Evolutionary conservation across 345 rosid genomes (phyloP), one percentile per base, ranked within the genome.

Genomic region (Pelargonium nanum): DNA sequence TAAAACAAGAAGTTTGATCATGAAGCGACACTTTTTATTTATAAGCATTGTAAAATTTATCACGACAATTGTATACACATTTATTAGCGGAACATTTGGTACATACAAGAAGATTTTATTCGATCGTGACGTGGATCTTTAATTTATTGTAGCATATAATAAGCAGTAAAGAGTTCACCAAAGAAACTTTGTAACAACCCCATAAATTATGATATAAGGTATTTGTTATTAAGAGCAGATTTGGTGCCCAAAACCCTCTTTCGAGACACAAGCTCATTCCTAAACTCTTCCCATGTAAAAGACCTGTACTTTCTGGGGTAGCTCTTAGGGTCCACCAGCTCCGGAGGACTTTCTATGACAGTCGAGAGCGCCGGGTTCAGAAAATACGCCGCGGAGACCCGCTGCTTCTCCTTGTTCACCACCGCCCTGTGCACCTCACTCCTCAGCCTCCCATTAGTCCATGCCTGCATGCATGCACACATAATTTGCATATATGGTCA

Each of bases 371-470:
- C 28, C 1, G 65, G 65, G 65, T 58, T 53, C 12, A 62, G 45
- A n/a, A 62, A 62, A 54, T 62, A 62, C 13, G 65, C 65, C 20
- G 26, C 58, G 16, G 58, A 62, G 26, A 53, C 12, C 58, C 65
- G 53, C 6, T 21, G 28, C 26, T 62, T 26, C 50, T 53, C 65
- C 26, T 62, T 62, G 65, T 53, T 62, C 17, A 62, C 48, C 22
- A 62, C 55, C n/a, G 55, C 55, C 55, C 55, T 52, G 9, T 52
- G 55, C 55, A 52, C 55, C 21, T 17, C 55, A 40, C 66, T 63
- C 44, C 44, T 63, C 30, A 54, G 24, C n/a, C 22, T 34, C 22
- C 66, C 66, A 63, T 63, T 63, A 12, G 59, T 63, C 66, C 66
- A 63, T 22, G 59, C 66, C 66, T 63, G 22, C 52, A 54, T 34